Conservation (phyloP, 441 rosid species). For the Mallotus repandus region DNA sequence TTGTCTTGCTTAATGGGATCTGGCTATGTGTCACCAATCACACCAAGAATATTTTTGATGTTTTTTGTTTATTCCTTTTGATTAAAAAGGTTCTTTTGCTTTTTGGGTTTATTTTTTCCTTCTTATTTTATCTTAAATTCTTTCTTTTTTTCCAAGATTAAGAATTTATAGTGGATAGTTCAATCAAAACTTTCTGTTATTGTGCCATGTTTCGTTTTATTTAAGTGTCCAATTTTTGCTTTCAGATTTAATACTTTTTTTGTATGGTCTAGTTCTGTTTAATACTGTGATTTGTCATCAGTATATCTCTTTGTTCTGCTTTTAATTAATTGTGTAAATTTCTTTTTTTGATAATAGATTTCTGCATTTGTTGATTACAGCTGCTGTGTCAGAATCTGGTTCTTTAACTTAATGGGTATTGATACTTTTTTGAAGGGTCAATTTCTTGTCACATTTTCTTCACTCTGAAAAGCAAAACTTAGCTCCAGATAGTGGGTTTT, state of each 20-base stretch:
- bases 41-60: background rate
- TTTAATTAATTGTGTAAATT: background rate
- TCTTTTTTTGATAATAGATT: constrained; percentile 5
- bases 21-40: background rate
- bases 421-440: background rate
- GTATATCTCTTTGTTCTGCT: background rate
- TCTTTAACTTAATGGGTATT: constrained; percentile 1
- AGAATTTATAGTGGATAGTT: background rate
- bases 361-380: constrained; percentile 1
- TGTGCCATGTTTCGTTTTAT: background rate
- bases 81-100: constrained; percentile 2
- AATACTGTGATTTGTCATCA: background rate
- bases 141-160: constrained; percentile 2
- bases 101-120: background rate
- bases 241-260: constrained; percentile 2
- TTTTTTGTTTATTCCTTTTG: background rate
- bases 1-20: constrained; percentile 19
- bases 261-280: constrained; percentile 12
- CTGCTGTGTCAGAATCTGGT: constrained; percentile 19
- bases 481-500: background rate
- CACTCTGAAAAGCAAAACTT: constrained; percentile 8
- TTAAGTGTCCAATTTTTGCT: background rate
- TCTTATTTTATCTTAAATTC: too few relatives aligned
- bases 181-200: background rate
- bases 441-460: background rate